phyloP scores from a whole-genome alignment of 139 green algal species.

The Chlorella sorokiniana region DNA sequence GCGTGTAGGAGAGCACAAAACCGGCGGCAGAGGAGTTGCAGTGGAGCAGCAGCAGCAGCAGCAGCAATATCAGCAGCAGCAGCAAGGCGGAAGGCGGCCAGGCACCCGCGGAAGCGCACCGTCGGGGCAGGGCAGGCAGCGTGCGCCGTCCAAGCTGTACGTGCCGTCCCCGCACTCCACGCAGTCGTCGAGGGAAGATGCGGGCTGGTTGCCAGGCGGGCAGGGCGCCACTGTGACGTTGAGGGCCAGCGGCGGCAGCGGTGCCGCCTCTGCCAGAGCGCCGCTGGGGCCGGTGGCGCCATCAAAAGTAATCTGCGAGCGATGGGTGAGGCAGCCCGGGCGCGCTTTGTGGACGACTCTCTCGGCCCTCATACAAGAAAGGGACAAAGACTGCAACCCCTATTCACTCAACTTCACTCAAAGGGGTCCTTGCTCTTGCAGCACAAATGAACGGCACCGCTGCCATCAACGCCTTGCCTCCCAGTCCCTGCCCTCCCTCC shows the following conservation, averaged over 20 bases:
- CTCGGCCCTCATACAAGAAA: too few relatives aligned
- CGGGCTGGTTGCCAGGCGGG: slow-evolving; percentile 24
- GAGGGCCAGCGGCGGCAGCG: background rate
- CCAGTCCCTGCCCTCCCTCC: too few relatives aligned
- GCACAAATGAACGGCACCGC: too few relatives aligned
- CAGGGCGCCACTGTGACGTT: slow-evolving; percentile 17
- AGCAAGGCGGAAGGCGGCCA: too few relatives aligned
- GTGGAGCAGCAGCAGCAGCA: background rate
- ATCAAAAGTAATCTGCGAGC: background rate
- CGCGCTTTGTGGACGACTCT: too few relatives aligned
- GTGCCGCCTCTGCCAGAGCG: background rate
- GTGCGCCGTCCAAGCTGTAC: slow-evolving; percentile 31
- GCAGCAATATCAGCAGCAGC: background rate
- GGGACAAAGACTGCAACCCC: too few relatives aligned
- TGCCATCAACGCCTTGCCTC: too few relatives aligned
- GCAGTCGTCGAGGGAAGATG: slow-evolving; percentile 17
- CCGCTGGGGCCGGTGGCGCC: background rate
- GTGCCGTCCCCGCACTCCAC: slow-evolving; percentile 25
- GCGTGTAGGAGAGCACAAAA: too few relatives aligned
- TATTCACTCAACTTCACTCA: too few relatives aligned
- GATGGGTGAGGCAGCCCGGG: too few relatives aligned
- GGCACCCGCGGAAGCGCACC: too few relatives aligned
- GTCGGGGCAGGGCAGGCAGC: slow-evolving; percentile 34
- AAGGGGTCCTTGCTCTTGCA: too few relatives aligned
- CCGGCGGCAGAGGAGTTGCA: background rate